Base-by-base conservation (phyloP, 352 stramenopile genomes). In the Phytophthora europaea region DNA sequence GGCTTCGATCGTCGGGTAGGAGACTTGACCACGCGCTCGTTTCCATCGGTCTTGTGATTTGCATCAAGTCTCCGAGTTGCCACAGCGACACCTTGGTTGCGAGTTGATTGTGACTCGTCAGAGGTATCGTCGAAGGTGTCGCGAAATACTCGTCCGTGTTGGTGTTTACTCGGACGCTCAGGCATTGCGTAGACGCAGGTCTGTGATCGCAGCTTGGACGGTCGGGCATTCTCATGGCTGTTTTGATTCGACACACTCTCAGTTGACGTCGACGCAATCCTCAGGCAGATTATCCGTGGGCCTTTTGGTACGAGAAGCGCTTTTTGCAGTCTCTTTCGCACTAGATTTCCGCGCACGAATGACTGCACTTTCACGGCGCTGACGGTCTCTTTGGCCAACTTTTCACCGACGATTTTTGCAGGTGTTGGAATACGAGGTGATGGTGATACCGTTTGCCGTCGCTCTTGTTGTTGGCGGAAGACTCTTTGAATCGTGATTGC, bases 341-440 rank as follows among this genome's bases (percentile, higher is more conserved):
- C 76, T 28, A 89, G 73, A 33, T 65, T 73, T 1, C 78, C 84
- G 9, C 84, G 67, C 16, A 91, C 23, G n/a, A 91, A 82, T 7
- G 84, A 83, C 58, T 91, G 84, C 9, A 91, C 36, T 52, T 85
- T 84, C 34, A 89, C 67, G 16, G 79, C 76, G 48, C 84, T 85
- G 13, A 67, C 61, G 6, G 76, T 38, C 12, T 72, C 69, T 33
- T 83, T 75, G 47, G 53, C 47, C 12, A 78, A 23, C 28, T 80
- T 73, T 36, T 50, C 54, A 43, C 34, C 22, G 0, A 51, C 33
- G 5, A 22, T 54, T 56, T 34, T 80, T 56, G 2, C 64, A 36
- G 10, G 56, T 23, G 36, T 43, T 40, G 56, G 13, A 28, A n/a
- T 43, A 38, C 38, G 38, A 7, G 33, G 36, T 43, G 54, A 33